Evolutionary conservation across 768 basidiomycete genomes (phyloP), one percentile per base, ranked within the genome.

Genomic region (Pseudohyphozyma bogoriensis): DNA sequence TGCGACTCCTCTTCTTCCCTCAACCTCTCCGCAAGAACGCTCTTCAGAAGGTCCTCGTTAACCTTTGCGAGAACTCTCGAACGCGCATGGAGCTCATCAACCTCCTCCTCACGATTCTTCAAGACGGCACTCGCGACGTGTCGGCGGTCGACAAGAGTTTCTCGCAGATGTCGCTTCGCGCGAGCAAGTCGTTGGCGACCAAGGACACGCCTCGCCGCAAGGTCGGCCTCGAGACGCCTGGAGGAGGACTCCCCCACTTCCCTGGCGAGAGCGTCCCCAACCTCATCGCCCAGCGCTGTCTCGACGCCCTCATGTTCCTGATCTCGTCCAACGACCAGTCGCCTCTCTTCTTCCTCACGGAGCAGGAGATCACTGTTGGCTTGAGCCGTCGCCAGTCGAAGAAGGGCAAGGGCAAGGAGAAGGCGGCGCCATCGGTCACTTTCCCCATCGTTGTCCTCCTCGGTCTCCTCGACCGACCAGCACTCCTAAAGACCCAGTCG

Each of bases 401-500:
- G 74, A 95, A 95, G 74, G 91, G 90, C 12, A 96, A 95, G 74
- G 92, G 89, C 26, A 96, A 95, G 73, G 92, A 96, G 72, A 89
- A 66, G 65, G 58, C 65, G n/a, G 44, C 36, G 18, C 65, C 65
- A 1, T 51, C 54, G 13, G 63, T 45, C 10, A 60, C 56, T 9
- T 66, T 55, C 61, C 65, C 65, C n/a, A 84, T 99, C 56, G 89
- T 93, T 54, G 79, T 92, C 10, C 77, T 99, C 7, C 80, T 99
- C 29, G 82, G 86, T 33, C 79, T 99, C 16, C 79, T 99, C 54
- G 92, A 96, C 69, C 82, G 89, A 4, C 85, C 88, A 62, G 81
- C 83, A 1, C 78, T 99, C 24, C 81, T 96, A 44, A 85, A 84
- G 70, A 88, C 90, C 0, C 85, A 90, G 2, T 82, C 86, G 3